These are phyloP conservation scores for Globisporangium okanoganense DNA, from an alignment of 352 stramenopile genomes.

Conservation along the genomic window DNA sequence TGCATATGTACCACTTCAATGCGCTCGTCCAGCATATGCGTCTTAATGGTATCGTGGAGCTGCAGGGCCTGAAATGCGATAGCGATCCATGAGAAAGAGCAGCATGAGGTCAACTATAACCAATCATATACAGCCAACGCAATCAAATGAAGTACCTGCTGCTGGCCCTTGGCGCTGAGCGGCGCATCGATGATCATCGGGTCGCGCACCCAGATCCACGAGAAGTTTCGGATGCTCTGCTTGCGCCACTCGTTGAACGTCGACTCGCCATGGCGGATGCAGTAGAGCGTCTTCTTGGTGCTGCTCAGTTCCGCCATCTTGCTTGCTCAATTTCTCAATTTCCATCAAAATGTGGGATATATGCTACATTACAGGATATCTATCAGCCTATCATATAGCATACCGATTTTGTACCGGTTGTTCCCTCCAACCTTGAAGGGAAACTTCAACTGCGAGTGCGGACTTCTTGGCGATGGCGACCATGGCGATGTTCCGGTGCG, in stretches of 20 bases:
- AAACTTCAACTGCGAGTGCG: slow-evolving; percentile 6
- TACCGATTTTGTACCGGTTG: not conserved
- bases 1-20: slow-evolving; percentile 63
- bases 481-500: slow-evolving; percentile 61
- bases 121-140: not conserved
- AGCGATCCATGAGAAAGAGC: not conserved
- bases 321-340: not conserved
- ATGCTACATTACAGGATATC: not conserved
- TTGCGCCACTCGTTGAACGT: slow-evolving; percentile 87
- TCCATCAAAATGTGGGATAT: not conserved
- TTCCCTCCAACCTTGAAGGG: slow-evolving; percentile 9
- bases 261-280: slow-evolving; percentile 85
- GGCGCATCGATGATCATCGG: slow-evolving; percentile 84
- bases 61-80: slow-evolving; percentile 23
- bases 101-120: not conserved
- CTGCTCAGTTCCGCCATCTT: not conserved
- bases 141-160: slow-evolving; percentile 52
- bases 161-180: slow-evolving; percentile 64
- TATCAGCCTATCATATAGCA: not conserved
- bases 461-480: slow-evolving; percentile 36
- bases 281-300: slow-evolving; percentile 69
- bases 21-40: slow-evolving; percentile 42
- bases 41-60: slow-evolving; percentile 38
- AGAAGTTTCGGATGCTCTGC: slow-evolving; percentile 76
- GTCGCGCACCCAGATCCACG: slow-evolving; percentile 80